A percentile compares a stretch with the other conserved stretches of the same genome.
phyloP scores from a whole-genome alignment of 305 asterid genomes.

The Rubia occidens region DNA sequence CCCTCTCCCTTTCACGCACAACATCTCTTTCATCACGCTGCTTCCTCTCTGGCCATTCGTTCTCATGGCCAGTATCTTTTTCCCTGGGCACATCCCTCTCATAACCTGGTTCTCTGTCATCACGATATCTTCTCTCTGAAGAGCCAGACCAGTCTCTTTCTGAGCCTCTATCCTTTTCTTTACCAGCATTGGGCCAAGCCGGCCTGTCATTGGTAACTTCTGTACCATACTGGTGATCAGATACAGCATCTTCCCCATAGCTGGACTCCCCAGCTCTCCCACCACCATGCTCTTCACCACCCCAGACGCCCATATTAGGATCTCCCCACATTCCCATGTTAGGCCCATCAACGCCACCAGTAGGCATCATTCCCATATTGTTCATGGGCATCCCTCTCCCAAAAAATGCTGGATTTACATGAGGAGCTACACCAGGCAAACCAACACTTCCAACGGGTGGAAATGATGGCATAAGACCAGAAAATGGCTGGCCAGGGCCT shows the following conservation, averaged over 20 bases:
- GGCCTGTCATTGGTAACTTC: constrained; percentile 62
- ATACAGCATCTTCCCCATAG: constrained; percentile 63
- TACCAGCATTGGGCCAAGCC: constrained; percentile 39
- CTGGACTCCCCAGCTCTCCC: constrained; percentile 72
- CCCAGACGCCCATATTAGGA: constrained; percentile 66
- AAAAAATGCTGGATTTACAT: constrained; percentile 72
- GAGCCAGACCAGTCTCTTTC: constrained; percentile 77
- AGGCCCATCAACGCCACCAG: constrained; percentile 55
- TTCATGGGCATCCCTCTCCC: constrained; percentile 74
- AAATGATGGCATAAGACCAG: constrained; percentile 48
- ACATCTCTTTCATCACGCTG: constrained; percentile 52
- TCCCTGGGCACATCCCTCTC: constrained; percentile 50
- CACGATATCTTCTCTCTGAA: constrained; percentile 65
- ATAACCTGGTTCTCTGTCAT: constrained; percentile 57
- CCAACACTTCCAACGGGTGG: constrained; percentile 65
- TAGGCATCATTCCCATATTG: constrained; percentile 74
- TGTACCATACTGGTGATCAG: constrained; percentile 53
- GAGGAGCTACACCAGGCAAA: constrained; percentile 74
- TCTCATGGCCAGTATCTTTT: constrained; percentile 41
- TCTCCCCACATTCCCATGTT: constrained; percentile 70
- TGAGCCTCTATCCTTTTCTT: constrained; percentile 67
- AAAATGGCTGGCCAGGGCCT: constrained; percentile 55
- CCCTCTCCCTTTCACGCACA: constrained; percentile 54
- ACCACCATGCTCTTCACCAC: constrained; percentile 60
- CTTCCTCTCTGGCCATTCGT: constrained; percentile 52